Percentiles rank a stretch among this genome's conserved stretches.
Conservation (phyloP, 2,329 filamentous ascomycete genomes). For the Pseudopyricularia javanii region DNA sequence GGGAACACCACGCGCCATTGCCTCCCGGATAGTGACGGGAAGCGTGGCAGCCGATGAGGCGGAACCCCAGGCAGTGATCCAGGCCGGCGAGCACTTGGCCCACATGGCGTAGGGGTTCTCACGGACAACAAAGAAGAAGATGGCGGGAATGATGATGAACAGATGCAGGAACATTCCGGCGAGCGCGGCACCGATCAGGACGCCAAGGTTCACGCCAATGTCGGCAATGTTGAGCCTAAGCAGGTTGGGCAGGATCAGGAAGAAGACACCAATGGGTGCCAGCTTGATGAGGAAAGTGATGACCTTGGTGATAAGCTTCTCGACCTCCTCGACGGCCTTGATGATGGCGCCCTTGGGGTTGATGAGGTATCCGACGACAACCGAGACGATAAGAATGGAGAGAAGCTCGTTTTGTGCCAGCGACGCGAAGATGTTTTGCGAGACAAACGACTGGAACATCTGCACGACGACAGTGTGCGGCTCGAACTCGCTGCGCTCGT, state of each 20-base stretch:
- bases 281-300: constrained; percentile 30
- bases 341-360: constrained; percentile 26
- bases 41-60: constrained; percentile 40
- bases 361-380: constrained; percentile 17
- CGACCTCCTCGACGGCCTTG: constrained; percentile 30
- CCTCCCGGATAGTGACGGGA: constrained; percentile 31
- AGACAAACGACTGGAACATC: constrained; percentile 36
- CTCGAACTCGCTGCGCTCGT: constrained; percentile 18
- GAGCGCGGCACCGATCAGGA: constrained; percentile 28
- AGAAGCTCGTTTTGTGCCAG: constrained; percentile 20
- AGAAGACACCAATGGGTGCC: constrained; percentile 40
- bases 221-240: constrained; percentile 32
- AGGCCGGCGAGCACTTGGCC: constrained; percentile 34
- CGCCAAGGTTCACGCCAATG: constrained; percentile 34
- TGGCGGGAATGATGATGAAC: constrained; percentile 26
- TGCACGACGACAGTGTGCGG: constrained; percentile 31
- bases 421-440: constrained; percentile 32
- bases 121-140: constrained; percentile 27
- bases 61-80: constrained; percentile 42
- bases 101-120: constrained; percentile 34
- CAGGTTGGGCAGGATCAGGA: constrained; percentile 37
- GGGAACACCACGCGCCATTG: constrained; percentile 25
- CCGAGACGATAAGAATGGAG: constrained; percentile 21
- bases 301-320: constrained; percentile 19
- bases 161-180: constrained; percentile 12